Conservation (phyloP, 2,329 filamentous ascomycete species). For the Plenodomus tracheiphilus region DNA sequence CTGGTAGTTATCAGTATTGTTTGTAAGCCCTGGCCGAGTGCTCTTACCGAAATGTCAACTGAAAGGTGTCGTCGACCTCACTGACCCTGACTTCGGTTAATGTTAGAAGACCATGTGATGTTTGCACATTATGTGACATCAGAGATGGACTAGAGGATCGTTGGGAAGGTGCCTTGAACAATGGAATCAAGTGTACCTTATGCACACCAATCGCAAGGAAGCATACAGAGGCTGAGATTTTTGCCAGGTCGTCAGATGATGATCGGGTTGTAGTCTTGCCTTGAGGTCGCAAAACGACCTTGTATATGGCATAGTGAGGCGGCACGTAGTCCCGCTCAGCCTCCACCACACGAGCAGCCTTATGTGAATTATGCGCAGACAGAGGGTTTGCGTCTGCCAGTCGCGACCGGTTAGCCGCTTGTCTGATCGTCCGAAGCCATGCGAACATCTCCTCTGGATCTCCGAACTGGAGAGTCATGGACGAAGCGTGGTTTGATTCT, state of each 20-base stretch:
- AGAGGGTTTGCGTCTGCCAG: constrained; percentile 57
- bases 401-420: constrained; percentile 60
- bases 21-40: not conserved
- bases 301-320: constrained; percentile 68
- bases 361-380: constrained; percentile 63
- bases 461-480: constrained; percentile 66
- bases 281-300: constrained; percentile 66
- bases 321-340: constrained; percentile 70
- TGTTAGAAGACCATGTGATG: constrained; percentile 66
- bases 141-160: constrained; percentile 60
- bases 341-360: constrained; percentile 65
- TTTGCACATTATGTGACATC: constrained; percentile 53
- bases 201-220: constrained; percentile 71
- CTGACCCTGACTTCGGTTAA: constrained; percentile 63
- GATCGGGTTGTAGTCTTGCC: constrained; percentile 59
- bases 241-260: constrained; percentile 68
- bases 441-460: constrained; percentile 66
- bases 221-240: constrained; percentile 65
- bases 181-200: constrained; percentile 69
- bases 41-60: constrained; percentile 63
- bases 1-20: constrained; percentile 32
- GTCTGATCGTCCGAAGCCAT: constrained; percentile 66
- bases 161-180: constrained; percentile 60
- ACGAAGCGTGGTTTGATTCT: constrained; percentile 61
- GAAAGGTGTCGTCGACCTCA: constrained; percentile 66